Base-by-base conservation (phyloP, 306 rosid genomes). In the Citrullus amarus region DNA sequence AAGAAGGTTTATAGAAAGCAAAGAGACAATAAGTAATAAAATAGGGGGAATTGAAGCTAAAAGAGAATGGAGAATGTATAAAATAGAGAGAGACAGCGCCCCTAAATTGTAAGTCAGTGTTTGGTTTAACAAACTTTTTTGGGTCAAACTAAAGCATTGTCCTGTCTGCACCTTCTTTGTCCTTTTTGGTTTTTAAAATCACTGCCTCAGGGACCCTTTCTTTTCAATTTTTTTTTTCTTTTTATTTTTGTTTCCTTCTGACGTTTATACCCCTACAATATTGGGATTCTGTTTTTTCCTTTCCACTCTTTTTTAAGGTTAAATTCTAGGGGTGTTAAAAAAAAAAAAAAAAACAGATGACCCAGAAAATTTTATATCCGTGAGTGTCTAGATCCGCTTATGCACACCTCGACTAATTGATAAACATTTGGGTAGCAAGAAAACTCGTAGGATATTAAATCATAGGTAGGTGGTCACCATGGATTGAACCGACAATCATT, bases 81-180 rank as follows among this genome's bases (percentile, higher is more conserved):
- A 6, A 70, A 70, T 28, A 12, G 38, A 4, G 55, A 68, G 32
- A 41, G 75, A 68, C 5, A 44, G 38, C 0, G 56, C n/a, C 38
- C 55, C 56, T 69, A 69, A 53, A 69, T 69, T 44, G 76, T 15
- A 14, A 13, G 34, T 43, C 9, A 18, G 51, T 18, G 53, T 68
- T 68, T 68, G 75, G 54, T 68, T 46, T 74, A 74, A 53, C 46
- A 53, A 25, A 53, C 61, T 34, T 74, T 74, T 17, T 73, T 51
- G 78, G 58, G 78, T 74, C 78, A 74, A 74, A 74, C 50, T 17
- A 74, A 74, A 74, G 78, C 63, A 30, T 74, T 74, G 78, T 74
- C 78, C 63, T 74, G 63, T 74, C 78, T 74, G 48, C 62, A 51
- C 78, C 78, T 74, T 53, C 32, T 4, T 48, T 74, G 48, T 32